Percentiles rank a stretch among this genome's conserved stretches.
Conservation (phyloP, 169 alveolate genomes). For the Eimeria maxima region DNA sequence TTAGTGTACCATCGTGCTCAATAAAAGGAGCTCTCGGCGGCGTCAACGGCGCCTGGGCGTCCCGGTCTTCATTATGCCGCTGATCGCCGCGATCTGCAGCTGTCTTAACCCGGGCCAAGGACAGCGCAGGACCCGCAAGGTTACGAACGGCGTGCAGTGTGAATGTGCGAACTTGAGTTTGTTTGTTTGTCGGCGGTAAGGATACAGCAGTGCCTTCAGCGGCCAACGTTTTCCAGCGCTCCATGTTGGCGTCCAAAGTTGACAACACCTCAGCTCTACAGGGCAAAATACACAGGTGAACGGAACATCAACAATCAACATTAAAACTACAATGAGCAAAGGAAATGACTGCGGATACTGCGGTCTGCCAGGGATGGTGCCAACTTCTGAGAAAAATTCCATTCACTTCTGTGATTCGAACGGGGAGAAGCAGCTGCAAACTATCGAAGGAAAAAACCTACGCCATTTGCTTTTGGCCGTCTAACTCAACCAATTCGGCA, state of each 20-base stretch:
- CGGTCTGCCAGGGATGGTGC: not conserved
- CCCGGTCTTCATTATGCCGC: not conserved
- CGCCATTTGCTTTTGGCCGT: conserved; percentile 6
- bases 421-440: not conserved
- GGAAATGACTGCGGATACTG: not conserved
- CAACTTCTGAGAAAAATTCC: not conserved
- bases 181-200: conserved; percentile 20
- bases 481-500: conserved; percentile 82
- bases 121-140: conserved; percentile 65
- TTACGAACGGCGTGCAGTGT: conserved; percentile 68
- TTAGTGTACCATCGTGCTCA: not conserved
- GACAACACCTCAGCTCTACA: conserved; percentile 56
- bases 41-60: not conserved
- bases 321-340: not conserved
- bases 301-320: not conserved
- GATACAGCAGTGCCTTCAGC: conserved; percentile 38
- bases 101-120: not conserved
- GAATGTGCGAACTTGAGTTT: conserved; percentile 72
- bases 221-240: conserved; percentile 69
- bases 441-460: not conserved
- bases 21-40: not conserved
- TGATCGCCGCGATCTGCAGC: not conserved
- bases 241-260: conserved; percentile 53
- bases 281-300: not conserved
- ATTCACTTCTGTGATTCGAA: not conserved